Base-by-base conservation (phyloP, 257 asterid genomes). In the Capsicum baccatum region DNA sequence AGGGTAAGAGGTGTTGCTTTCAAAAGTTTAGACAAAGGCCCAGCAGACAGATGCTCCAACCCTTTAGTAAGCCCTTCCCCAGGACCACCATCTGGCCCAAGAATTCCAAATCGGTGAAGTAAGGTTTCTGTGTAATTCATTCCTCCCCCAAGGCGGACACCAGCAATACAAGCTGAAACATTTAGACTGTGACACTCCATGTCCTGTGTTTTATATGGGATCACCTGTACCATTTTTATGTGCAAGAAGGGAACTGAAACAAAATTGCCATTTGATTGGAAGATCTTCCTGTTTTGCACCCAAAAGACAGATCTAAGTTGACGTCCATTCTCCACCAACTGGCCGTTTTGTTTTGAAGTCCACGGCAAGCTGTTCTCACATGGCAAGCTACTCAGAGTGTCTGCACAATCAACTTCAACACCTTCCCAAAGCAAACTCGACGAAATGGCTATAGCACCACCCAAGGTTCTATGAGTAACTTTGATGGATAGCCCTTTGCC, bases 131-230 rank as follows among this genome's bases (percentile, higher is more conserved):
- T 90, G 85, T 95, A 93, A 88, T 87, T 93, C 97, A 97, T 94
- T 83, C 99, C 99, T 57, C 99, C 99, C 79, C 97, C 98, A 79
- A 97, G 98, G 82, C 97, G 98, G 85, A 97, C 89, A 64, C 99
- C 99, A 82, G 96, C 87, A 79, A 97, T 84, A 84, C 97, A 89
- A 82, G 98, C 98, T 57, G 94, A 93, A 88, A 94, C 93, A 66
- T 88, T 91, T 84, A 97, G 89, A 88, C 95, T 94, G 89, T 95
- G 98, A 87, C 94, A 93, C 87, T 91, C 98, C 12, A 85, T 90
- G 89, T 97, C 99, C 86, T 88, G 93, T 35, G 89, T 95, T 83
- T 93, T 89, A 89, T 86, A 94, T 35, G 99, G 98, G 88, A 97
- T 93, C 90, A 97, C 93, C 85, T 97, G 97, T 84, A 81, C 93